Conservation (phyloP, 1,284 basidiomycete genomes). For the Ceratobasidium sp. region DNA sequence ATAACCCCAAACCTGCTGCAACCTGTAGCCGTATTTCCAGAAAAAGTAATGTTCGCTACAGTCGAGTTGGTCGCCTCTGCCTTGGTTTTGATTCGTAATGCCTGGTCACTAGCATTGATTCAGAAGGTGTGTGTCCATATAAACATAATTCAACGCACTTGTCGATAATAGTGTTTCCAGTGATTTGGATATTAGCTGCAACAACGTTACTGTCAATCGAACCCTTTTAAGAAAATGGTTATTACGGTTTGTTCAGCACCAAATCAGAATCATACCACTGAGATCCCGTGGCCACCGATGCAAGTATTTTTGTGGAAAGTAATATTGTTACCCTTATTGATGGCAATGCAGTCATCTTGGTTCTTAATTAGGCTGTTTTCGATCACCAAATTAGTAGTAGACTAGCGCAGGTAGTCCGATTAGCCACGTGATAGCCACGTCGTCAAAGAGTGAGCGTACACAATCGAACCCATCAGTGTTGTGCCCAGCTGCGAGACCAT, state of each 20-base stretch:
- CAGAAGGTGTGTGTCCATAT: constrained; percentile 57
- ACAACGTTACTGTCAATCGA: constrained; percentile 30
- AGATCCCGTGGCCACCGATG: constrained; percentile 45
- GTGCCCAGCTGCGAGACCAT: constrained; percentile 53
- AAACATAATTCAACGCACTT: constrained; percentile 52
- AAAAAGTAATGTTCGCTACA: constrained; percentile 56
- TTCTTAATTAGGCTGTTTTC: constrained; percentile 44
- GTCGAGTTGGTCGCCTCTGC: constrained; percentile 52
- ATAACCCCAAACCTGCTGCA: constrained; percentile 44
- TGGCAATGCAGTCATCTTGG: constrained; percentile 45
- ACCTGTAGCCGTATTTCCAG: constrained; percentile 44
- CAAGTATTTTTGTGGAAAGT: constrained; percentile 44
- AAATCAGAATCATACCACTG: constrained; percentile 37
- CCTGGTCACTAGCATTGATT: constrained; percentile 52
- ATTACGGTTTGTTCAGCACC: neutral
- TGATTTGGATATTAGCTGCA: constrained; percentile 9
- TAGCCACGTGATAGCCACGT: neutral
- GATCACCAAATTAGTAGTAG: constrained; percentile 39
- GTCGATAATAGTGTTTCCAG: constrained; percentile 33
- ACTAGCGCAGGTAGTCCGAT: neutral
- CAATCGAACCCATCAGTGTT: constrained; percentile 49
- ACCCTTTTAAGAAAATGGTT: neutral
- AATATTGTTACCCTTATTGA: constrained; percentile 45
- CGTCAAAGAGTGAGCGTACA: neutral
- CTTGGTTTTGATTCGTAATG: constrained; percentile 59